Percentiles rank a stretch among this genome's conserved stretches.
These are phyloP conservation scores for Boletellus sp. DNA, from an alignment of 768 basidiomycete species.

Conservation along the genomic window DNA sequence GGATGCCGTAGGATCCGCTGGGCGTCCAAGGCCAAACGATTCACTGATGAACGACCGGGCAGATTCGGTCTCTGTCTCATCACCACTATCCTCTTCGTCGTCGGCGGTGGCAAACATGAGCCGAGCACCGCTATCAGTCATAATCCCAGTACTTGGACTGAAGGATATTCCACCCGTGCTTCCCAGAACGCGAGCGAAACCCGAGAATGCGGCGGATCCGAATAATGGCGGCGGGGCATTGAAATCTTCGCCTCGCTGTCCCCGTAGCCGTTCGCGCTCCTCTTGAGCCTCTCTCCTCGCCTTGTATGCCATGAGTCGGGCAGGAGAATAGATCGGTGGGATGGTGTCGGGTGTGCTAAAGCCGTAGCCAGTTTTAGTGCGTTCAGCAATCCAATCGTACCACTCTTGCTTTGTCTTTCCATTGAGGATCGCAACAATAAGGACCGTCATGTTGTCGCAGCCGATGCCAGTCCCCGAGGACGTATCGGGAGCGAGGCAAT, in stretches of 20 bases:
- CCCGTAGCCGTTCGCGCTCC: slow-evolving; percentile 40
- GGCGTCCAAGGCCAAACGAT: slow-evolving; percentile 42
- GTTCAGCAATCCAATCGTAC: slow-evolving; percentile 84
- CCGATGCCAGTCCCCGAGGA: slow-evolving; percentile 90
- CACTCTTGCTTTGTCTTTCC: slow-evolving; percentile 90
- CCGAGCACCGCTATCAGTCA: slow-evolving; percentile 41
- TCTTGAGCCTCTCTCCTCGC: slow-evolving; percentile 58
- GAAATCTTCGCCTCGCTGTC: slow-evolving; percentile 35
- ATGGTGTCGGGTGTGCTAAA: slow-evolving; percentile 71
- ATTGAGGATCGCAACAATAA: slow-evolving; percentile 83
- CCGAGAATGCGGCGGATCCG: slow-evolving; percentile 39
- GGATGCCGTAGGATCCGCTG: slow-evolving; percentile 51
- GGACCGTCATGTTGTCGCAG: slow-evolving; percentile 98
- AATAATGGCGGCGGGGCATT: slow-evolving; percentile 24
- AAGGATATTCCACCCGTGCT: slow-evolving; percentile 64
- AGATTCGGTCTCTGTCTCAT: slow-evolving; percentile 38
- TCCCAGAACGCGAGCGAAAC: slow-evolving; percentile 55
- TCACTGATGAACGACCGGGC: slow-evolving; percentile 48
- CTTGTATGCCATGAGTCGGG: slow-evolving; percentile 59
- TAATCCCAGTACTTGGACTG: slow-evolving; percentile 49
- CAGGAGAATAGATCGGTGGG: slow-evolving; percentile 72
- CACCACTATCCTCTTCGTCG: slow-evolving; percentile 57
- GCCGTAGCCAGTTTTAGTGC: slow-evolving; percentile 73
- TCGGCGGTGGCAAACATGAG: slow-evolving; percentile 63
- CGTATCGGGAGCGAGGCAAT: slow-evolving; percentile 92